Evolutionary conservation across 75 land plant genomes (phyloP).

Genomic region (Cunninghamia lanceolata): DNA sequence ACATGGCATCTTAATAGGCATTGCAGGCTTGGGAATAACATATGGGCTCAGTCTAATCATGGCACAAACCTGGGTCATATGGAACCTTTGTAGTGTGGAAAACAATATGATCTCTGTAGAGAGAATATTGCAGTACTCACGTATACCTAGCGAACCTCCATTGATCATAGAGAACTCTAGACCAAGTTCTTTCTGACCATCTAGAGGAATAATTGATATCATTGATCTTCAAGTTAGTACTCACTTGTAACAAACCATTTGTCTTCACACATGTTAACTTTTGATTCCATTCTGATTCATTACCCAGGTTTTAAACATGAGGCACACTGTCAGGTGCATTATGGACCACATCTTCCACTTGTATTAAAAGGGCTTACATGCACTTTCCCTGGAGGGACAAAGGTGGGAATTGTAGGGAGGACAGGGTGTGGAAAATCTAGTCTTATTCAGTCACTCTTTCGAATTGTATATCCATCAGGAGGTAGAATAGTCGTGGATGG

Average conservation of each 20-base stretch:
- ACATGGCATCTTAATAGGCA: conserved; percentile 28
- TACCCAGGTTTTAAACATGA: too few species aligned
- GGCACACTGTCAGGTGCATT: conserved; percentile 60
- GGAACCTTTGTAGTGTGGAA: conserved; percentile 69
- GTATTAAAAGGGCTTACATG: conserved; percentile 51
- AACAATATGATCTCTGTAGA: conserved; percentile 76
- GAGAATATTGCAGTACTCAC: too few species aligned
- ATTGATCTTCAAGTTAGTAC: conserved; percentile 53
- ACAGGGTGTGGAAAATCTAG: conserved; percentile 83
- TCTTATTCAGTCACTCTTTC: conserved; percentile 64
- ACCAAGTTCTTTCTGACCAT: conserved; percentile 57
- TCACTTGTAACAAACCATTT: neutral
- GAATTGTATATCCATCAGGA: conserved; percentile 56
- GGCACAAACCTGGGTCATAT: conserved; percentile 52
- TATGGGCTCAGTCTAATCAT: conserved; percentile 62
- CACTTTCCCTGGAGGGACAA: conserved; percentile 48
- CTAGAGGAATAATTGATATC: conserved; percentile 50
- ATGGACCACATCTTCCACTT: conserved; percentile 64
- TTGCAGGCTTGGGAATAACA: conserved; percentile 87
- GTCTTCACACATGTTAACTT: neutral
- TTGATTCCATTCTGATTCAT: neutral
- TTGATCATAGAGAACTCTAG: conserved; percentile 42
- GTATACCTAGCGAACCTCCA: too few species aligned
- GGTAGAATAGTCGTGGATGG: conserved; percentile 57
- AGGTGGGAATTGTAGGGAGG: conserved; percentile 71